Base-by-base conservation (phyloP, 1,284 basidiomycete genomes). In the Neonothopanus nambi region DNA sequence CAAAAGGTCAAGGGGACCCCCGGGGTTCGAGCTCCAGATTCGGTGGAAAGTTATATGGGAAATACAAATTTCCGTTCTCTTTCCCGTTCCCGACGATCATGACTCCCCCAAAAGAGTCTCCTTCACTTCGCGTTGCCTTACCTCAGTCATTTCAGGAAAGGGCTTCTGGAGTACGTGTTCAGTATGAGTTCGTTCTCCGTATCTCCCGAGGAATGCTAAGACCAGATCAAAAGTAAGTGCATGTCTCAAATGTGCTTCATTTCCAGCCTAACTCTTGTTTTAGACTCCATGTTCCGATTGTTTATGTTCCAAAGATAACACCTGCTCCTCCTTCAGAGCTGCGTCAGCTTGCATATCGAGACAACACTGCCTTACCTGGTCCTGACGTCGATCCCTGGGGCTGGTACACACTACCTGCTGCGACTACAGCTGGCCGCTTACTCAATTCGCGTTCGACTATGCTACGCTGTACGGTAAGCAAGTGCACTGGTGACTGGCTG, bases 111-210 rank as follows among this genome's bases (percentile, higher is more conserved):
- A 39, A 26, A 5, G 17, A 18, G 18, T 21, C 37, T 18, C 12
- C 28, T 37, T 37, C 21, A 4, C 15, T 4, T 47, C n/a, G 33
- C 7, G 38, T 24, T 17, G 7, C 37, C 15, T 21, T 53, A 36
- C 45, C 51, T 15, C 43, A 53, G n/a, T 30, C 51, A 3, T 53
- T 53, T 17, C 39, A 18, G 9, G 51, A 53, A 30, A 37, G 45
- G 24, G 13, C 38, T 15, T 39, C 51, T 35, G 37, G 43, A n/a
- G 51, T 41, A 15, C 44, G 51, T 12, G 38, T 53, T 5, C 51
- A 33, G 33, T 53, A 53, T 20, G 51, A 53, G 17, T 13, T 53
- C 3, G 45, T 48, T 21, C 24, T 48, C 23, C 38, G 39, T 18
- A 47, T 53, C 24, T 44, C 21, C n/a, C 36, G 51, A 18, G 45